Conservation (phyloP, 1,284 basidiomycete genomes). For the Microbotryum silenes-acaulis region DNA sequence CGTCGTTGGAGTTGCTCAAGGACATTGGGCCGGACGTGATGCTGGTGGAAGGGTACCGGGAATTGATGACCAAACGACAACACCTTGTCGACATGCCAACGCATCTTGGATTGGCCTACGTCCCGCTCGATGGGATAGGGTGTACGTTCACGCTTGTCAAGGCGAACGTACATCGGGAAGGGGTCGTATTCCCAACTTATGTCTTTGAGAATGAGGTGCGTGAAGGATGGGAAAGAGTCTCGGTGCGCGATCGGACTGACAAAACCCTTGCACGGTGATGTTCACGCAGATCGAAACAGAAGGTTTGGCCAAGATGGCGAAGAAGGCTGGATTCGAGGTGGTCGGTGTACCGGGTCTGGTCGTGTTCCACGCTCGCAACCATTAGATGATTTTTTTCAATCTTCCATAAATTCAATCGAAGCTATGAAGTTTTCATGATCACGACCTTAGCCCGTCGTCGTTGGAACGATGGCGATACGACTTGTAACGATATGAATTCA, state of each 20-base stretch:
- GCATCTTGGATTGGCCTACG: conserved; percentile 19
- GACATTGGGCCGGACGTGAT: conserved; percentile 19
- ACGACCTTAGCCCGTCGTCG: background rate
- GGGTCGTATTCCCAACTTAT: conserved; percentile 24
- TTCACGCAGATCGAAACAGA: conserved; percentile 20
- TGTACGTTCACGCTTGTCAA: conserved; percentile 27
- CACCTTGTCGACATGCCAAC: conserved; percentile 29
- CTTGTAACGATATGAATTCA: no score
- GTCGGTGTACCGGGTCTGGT: conserved; percentile 20
- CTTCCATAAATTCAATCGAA: background rate
- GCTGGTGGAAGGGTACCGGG: conserved; percentile 26
- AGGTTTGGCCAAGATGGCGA: conserved; percentile 22
- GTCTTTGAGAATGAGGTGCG: conserved; percentile 26
- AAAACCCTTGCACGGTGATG: no score
- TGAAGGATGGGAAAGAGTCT: background rate
- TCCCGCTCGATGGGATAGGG: conserved; percentile 28
- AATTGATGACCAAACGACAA: conserved; percentile 10
- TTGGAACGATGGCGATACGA: no score
- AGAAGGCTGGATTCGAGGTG: conserved; percentile 22
- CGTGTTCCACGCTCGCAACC: conserved; percentile 22
- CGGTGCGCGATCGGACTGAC: background rate
- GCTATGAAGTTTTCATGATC: background rate
- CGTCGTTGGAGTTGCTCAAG: conserved; percentile 10
- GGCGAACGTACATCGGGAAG: conserved; percentile 25
- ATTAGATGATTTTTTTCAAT: background rate